phyloP scores from a whole-genome alignment of 805 yeast genomes.

The Candida hungchunana region DNA sequence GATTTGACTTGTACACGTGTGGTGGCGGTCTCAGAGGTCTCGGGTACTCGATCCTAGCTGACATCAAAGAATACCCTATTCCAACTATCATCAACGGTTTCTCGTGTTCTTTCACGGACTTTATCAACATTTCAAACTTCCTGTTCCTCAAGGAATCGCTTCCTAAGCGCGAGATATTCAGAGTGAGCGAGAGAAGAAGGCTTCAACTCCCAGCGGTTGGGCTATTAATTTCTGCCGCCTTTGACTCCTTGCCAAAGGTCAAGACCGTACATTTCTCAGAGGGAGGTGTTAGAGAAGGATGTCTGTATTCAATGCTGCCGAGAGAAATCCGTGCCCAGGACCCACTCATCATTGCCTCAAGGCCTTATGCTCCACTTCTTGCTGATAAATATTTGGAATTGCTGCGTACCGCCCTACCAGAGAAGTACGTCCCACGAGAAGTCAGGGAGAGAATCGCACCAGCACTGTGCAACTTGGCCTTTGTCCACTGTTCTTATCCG shows the following conservation, averaged over 20 bases:
- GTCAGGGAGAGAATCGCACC: constrained; percentile 58
- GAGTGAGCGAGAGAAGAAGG: constrained; percentile 63
- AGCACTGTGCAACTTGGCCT: constrained; percentile 69
- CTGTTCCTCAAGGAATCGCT: constrained; percentile 44
- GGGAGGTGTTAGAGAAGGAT: constrained; percentile 79
- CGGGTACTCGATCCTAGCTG: constrained; percentile 54
- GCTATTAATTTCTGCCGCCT: constrained; percentile 54
- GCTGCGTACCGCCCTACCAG: constrained; percentile 55
- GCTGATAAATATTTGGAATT: constrained; percentile 53
- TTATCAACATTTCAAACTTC: constrained; percentile 47
- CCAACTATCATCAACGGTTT: constrained; percentile 69
- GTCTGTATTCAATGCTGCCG: constrained; percentile 58
- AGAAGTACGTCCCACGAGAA: constrained; percentile 50
- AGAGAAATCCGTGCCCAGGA: constrained; percentile 56
- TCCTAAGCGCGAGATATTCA: constrained; percentile 47
- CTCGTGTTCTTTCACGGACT: constrained; percentile 51
- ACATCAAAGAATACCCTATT: constrained; percentile 56
- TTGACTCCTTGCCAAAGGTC: constrained; percentile 55
- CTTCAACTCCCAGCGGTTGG: constrained; percentile 70
- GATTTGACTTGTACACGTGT: constrained; percentile 59
- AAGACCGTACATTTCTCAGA: constrained; percentile 65
- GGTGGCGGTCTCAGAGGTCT: constrained; percentile 75
- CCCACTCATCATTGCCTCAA: constrained; percentile 64
- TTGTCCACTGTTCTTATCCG: constrained; percentile 73
- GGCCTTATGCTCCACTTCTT: constrained; percentile 67